These are phyloP conservation scores for Fulvia fulva DNA, from an alignment of 2,329 filamentous ascomycete genomes.

Conservation along the genomic window DNA sequence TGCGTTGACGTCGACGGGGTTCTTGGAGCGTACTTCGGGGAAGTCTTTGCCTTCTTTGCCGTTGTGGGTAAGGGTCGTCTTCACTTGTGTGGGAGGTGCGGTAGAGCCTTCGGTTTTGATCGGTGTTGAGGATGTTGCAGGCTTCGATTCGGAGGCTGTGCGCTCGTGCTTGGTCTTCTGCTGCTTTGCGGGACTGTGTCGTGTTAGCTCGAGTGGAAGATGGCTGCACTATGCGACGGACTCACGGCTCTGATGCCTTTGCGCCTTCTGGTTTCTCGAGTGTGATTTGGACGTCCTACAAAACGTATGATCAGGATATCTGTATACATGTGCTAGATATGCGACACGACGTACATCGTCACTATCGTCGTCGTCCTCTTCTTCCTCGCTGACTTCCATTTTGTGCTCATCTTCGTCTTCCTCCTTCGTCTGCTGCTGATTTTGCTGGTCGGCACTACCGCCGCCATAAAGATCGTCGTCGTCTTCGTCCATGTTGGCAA, in stretches of 20 bases:
- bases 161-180: slow-evolving; percentile 14
- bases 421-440: slow-evolving; percentile 26
- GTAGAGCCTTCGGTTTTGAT: slow-evolving; percentile 19
- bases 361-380: slow-evolving; percentile 42
- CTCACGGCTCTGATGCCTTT: slow-evolving; percentile 24
- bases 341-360: slow-evolving; percentile 33
- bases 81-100: slow-evolving; percentile 24
- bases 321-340: not conserved
- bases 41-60: slow-evolving; percentile 56
- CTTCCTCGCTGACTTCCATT: slow-evolving; percentile 44
- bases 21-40: slow-evolving; percentile 66
- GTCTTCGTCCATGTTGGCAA: slow-evolving; percentile 46
- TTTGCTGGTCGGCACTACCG: slow-evolving; percentile 16
- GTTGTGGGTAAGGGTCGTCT: slow-evolving; percentile 42
- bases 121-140: slow-evolving; percentile 13
- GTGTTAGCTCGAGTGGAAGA: not conserved
- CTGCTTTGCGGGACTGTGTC: slow-evolving; percentile 8
- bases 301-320: slow-evolving; percentile 3
- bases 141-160: slow-evolving; percentile 13
- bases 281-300: slow-evolving; percentile 52
- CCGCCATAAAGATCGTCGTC: slow-evolving; percentile 50
- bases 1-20: slow-evolving; percentile 68
- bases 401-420: slow-evolving; percentile 37
- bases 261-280: slow-evolving; percentile 44
- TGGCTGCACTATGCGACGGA: not conserved